Percentiles rank a stretch among this genome's conserved stretches.
Conservation (phyloP, 2,329 filamentous ascomycete genomes). For the Aureobasidium sp. region DNA sequence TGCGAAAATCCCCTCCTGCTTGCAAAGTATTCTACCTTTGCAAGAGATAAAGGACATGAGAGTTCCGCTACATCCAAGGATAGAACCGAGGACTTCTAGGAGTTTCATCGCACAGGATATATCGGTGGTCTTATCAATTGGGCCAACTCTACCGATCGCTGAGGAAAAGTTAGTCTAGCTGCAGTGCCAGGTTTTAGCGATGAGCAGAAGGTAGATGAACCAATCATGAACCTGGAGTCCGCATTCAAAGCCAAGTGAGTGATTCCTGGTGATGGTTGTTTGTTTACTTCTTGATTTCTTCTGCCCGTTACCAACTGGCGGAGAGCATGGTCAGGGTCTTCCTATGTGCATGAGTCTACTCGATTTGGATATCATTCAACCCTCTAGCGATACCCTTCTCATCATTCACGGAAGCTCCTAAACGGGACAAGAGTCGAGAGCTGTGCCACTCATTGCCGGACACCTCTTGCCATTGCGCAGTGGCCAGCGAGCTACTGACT, state of each 20-base stretch:
- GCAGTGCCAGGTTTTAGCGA: neutral
- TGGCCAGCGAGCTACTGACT: neutral
- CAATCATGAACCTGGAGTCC: too few species aligned
- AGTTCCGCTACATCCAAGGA: neutral
- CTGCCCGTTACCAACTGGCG: too few species aligned
- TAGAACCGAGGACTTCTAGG: neutral
- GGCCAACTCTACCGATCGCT: neutral
- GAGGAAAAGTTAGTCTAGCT: neutral
- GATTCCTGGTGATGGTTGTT: too few species aligned
- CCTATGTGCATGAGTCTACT: neutral
- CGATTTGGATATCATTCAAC: neutral
- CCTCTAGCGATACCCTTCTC: neutral
- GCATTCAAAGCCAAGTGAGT: too few species aligned
- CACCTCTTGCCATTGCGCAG: conserved; percentile 1
- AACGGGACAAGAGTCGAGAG: neutral
- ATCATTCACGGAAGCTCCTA: neutral
- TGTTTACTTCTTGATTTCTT: too few species aligned
- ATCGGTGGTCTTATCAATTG: neutral
- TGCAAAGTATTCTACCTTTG: neutral
- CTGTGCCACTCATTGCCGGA: neutral
- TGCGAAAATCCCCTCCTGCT: neutral
- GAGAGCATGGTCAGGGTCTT: too few species aligned
- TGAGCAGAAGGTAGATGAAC: neutral
- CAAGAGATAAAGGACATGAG: neutral
- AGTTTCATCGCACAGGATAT: neutral